Evolutionary conservation across 225 moss, liverwort and hornwort genomes (phyloP).

Genomic region (Polytrichum commune): DNA sequence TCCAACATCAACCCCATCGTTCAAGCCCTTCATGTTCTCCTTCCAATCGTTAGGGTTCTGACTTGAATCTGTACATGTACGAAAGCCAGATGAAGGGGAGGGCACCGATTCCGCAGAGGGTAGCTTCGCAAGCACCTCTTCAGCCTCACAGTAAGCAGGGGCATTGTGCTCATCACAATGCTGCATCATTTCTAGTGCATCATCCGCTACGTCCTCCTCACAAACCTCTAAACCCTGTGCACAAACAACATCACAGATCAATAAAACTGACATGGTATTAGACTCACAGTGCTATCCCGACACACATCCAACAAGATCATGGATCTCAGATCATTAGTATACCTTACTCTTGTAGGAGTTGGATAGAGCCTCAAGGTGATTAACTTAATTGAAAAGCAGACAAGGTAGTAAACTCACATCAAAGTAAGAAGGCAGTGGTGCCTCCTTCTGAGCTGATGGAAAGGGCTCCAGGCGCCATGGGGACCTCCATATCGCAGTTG

Average conservation of each 20-base stretch:
- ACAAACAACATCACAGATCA: neutral
- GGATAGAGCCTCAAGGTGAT: too few species aligned
- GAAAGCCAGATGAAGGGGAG: conserved; percentile 65
- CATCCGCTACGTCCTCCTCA: conserved; percentile 60
- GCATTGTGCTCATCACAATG: conserved; percentile 48
- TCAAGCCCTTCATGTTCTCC: conserved; percentile 62
- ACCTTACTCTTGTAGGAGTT: too few species aligned
- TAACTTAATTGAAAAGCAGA: neutral
- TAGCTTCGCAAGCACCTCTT: conserved; percentile 56
- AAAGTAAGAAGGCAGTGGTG: conserved; percentile 46
- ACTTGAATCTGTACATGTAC: conserved; percentile 39
- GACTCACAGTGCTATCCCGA: too few species aligned
- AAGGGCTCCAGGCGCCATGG: conserved; percentile 78
- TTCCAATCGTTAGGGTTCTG: conserved; percentile 55
- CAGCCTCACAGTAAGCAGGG: conserved; percentile 50
- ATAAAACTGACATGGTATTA: neutral
- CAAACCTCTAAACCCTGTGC: conserved; percentile 57
- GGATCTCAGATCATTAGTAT: too few species aligned
- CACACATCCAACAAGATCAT: too few species aligned
- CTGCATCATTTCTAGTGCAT: conserved; percentile 63
- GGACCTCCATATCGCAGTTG: conserved; percentile 81
- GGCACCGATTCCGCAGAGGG: conserved; percentile 46
- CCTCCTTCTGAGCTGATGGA: conserved; percentile 60
- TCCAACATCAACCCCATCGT: conserved; percentile 36
- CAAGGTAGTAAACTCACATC: conserved; percentile 48